These are phyloP conservation scores for Brasenia schreberi DNA, from an alignment of 164 flowering plant species.

Conservation along the genomic window DNA sequence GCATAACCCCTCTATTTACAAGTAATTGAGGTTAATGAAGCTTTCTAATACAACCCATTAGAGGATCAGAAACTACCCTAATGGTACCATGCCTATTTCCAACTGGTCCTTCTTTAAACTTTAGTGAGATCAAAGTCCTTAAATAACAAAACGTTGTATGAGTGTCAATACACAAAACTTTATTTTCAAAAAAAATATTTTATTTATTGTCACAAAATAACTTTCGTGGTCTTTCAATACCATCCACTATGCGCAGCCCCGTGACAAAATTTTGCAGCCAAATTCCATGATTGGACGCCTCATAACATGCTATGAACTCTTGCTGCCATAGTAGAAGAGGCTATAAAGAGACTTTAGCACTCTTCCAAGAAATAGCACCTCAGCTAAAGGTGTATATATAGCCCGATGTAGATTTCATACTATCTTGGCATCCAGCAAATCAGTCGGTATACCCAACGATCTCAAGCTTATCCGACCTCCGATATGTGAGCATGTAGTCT, in stretches of 20 bases:
- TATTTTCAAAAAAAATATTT: too few species aligned
- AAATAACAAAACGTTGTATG: too few species aligned
- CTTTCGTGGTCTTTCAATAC: too few species aligned
- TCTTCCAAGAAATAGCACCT: constrained; percentile 1
- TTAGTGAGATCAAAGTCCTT: too few species aligned
- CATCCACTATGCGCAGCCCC: background rate
- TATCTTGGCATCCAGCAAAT: background rate
- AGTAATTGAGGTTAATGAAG: too few species aligned
- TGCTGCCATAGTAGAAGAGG: background rate
- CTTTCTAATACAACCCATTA: too few species aligned
- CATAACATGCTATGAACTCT: background rate
- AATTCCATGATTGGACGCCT: constrained; percentile 1
- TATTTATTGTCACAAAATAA: too few species aligned
- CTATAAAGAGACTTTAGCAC: background rate
- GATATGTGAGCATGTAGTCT: constrained; percentile 2
- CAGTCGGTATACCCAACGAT: background rate
- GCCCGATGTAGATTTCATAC: background rate
- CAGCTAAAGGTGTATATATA: background rate
- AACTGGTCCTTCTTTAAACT: too few species aligned
- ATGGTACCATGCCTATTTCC: too few species aligned
- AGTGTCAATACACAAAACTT: too few species aligned
- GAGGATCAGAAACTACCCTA: too few species aligned
- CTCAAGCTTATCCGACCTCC: background rate
- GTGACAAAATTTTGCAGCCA: background rate
- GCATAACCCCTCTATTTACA: too few species aligned